phyloP scores from a whole-genome alignment of 2,329 filamentous ascomycete genomes.

The Aspergillus unguis region DNA sequence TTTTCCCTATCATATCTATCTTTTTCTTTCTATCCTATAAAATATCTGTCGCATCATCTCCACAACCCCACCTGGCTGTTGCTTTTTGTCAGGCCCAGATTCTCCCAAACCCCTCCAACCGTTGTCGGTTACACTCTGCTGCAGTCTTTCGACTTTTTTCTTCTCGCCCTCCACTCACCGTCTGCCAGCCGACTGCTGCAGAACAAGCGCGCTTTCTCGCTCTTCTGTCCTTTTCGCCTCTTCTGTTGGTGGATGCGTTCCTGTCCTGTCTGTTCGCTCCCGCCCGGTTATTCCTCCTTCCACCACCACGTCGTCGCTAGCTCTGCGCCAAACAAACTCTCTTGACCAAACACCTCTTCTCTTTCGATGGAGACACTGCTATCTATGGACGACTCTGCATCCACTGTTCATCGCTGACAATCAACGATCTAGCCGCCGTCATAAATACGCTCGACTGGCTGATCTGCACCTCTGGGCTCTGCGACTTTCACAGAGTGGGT shows the following conservation, averaged over 20 bases:
- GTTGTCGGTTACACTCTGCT: conserved; percentile 19
- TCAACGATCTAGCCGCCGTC: conserved; percentile 25
- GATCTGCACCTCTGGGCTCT: conserved; percentile 28
- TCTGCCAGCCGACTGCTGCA: conserved; percentile 18
- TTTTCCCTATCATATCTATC: too few relatives aligned
- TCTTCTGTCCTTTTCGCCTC: conserved; percentile 11
- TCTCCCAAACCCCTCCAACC: conserved; percentile 11
- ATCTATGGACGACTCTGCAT: conserved; percentile 25
- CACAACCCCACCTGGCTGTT: conserved; percentile 16
- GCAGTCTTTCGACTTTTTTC: conserved; percentile 18
- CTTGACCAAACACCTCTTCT: conserved; percentile 14
- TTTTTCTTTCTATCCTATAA: too few relatives aligned
- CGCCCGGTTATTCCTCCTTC: conserved; percentile 9
- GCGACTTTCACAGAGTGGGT: conserved; percentile 16
- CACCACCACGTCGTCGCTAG: conserved; percentile 13
- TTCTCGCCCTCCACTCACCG: conserved; percentile 21
- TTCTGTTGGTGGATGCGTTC: conserved; percentile 12
- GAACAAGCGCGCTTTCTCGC: conserved; percentile 11
- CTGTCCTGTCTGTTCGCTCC: conserved; percentile 10
- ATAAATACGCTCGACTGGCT: conserved; percentile 24
- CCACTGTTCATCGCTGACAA: conserved; percentile 31
- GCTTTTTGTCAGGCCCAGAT: conserved; percentile 17
- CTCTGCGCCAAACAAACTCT: conserved; percentile 10
- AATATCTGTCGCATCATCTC: conserved; percentile 6
- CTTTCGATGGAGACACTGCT: conserved; percentile 37